These are phyloP conservation scores for Eucalyptus cloeziana DNA, from an alignment of 345 rosid genomes.

Conservation along the genomic window DNA sequence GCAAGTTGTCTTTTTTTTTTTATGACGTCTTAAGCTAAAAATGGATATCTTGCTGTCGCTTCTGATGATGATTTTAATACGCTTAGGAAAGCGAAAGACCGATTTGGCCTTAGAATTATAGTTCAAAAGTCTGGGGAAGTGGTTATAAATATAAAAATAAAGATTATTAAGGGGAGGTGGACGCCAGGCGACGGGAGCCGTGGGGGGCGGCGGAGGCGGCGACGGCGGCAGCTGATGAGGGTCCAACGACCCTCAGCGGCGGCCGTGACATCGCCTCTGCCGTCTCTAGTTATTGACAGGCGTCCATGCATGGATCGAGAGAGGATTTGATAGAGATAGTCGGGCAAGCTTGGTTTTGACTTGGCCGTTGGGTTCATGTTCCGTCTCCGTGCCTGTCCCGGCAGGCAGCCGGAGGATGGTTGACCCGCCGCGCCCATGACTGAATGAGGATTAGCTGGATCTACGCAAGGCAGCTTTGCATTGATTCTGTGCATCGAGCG, in stretches of 20 bases:
- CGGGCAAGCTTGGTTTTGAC: background rate
- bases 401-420: background rate
- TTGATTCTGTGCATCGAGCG: background rate
- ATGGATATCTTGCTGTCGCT: background rate
- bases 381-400: background rate
- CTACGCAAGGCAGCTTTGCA: background rate
- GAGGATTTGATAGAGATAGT: background rate
- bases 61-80: background rate
- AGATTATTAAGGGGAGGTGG: background rate
- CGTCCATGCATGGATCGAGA: background rate
- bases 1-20: background rate
- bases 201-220: background rate
- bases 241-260: background rate
- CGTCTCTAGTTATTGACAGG: background rate
- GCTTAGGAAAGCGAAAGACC: background rate
- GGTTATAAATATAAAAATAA: background rate
- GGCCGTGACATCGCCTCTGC: background rate
- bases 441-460: background rate
- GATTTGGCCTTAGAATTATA: background rate
- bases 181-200: background rate
- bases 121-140: background rate
- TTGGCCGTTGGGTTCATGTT: background rate
- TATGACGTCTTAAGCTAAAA: background rate
- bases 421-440: background rate
- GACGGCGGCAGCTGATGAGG: background rate